Evolutionary conservation across 306 rosid genomes (phyloP), one percentile per base, ranked within the genome.

Genomic region (Prunus mira): DNA sequence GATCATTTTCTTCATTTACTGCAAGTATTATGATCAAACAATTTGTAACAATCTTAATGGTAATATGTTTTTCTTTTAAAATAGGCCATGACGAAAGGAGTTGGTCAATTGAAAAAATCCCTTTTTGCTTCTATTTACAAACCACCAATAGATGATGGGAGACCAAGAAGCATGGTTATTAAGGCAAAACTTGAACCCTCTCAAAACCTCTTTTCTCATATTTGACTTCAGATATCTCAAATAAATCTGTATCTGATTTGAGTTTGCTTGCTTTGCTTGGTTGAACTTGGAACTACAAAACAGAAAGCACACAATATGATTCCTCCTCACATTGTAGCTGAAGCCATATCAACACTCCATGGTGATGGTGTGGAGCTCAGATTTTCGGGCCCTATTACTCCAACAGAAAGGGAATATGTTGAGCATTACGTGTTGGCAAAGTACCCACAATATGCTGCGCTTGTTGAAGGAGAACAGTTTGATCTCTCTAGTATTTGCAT

Each of bases 381-480:
- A 86, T 93, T 93, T 91, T 93, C 98, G 5, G 98, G 96, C 56
- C 98, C 97, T 20, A 91, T 91, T 61, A 93, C 98, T 12, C 93
- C 88, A 60, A 87, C 93, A 62, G 98, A 93, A 82, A 93, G 80
- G 84, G 89, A 88, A 76, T 93, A 91, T 81, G 97, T 93, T 66
- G 93, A 87, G 54, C 83, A 91, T 6, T 93, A 89, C 74, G 98
- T 91, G 12, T 70, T 93, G 15, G 98, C 97, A 60, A 89, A 91
- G 87, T 93, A 93, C 69, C 98, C 97, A 3, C 93, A 93, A 70
- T 89, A 93, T 65, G 81, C 87, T 7, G 86, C 84, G 2, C 89
- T 91, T 66, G 89, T 76, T 3, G 80, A 86, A 71, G 98, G 96
- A 77, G 91, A 88, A 55, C 87, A 89, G 32, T 86, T 89, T 65